Evolutionary conservation across 768 basidiomycete genomes (phyloP), one percentile per base, ranked within the genome.

Genomic region (Mycena sanguinolenta): DNA sequence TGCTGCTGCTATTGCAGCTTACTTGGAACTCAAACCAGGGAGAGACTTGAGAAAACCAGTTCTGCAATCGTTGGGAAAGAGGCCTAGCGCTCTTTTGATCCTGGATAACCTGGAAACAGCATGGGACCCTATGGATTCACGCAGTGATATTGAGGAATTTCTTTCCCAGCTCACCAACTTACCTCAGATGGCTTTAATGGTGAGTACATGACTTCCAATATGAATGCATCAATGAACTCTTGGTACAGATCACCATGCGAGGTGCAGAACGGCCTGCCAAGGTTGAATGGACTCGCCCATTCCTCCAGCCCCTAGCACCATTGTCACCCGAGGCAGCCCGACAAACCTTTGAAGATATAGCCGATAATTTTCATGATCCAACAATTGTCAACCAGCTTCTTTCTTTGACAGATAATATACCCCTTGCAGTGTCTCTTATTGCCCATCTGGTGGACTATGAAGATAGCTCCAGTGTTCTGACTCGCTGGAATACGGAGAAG

Each of bases 391-490:
- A 55, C 17, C 17, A n/a, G 12, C 54, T 55, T 32, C 54, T 55
- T 21, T 14, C 13, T 8, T n/a, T 55, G 30, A 55, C 54, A 19
- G 54, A 55, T 55, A 55, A 55, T 16, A 55, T 55, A 32, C 54
- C 54, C n/a, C 30, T 55, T 8, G 54, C 54, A 1, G 54, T 55
- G n/a, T 30, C 30, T 55, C 54, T 55, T 3, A 34, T 55, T 23
- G 54, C 54, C n/a, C 54, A 55, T 34, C 54, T 55, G 30, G 54
- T 55, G 9, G 54, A 55, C 21, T 55, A 55, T 55, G 49, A 50
- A 50, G 49, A n/a, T 6, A 50, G 49, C 49, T 25, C 3, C 13
- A 16, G n/a, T 50, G 7, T 50, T 50, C 49, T 50, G 1, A 13
- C 23, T 50, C 49, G 49, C 12, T 50, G 49, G 49, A 10, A 50